Evolutionary conservation across 2,329 filamentous ascomycete species (phyloP).

Genomic region (Nannizziopsis arthrosporioides): DNA sequence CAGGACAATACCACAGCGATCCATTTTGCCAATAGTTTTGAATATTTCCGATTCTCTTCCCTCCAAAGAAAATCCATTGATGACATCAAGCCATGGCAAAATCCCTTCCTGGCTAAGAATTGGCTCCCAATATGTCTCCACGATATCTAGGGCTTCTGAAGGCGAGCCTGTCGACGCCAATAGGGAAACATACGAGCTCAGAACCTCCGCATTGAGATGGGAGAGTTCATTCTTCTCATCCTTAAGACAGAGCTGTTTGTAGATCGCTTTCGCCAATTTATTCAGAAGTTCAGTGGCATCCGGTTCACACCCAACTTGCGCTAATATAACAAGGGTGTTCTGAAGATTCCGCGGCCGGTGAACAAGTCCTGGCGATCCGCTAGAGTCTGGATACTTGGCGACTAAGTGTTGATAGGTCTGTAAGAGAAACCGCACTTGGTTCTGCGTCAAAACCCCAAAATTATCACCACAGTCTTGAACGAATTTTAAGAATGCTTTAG

Average conservation of each 20-base stretch:
- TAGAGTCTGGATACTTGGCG: slow-evolving; percentile 12
- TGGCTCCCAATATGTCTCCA: slow-evolving; percentile 33
- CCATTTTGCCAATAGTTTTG: slow-evolving; percentile 16
- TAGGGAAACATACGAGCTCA: slow-evolving; percentile 39
- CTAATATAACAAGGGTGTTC: slow-evolving; percentile 31
- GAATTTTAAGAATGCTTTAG: slow-evolving; percentile 53
- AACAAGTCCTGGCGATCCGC: slow-evolving; percentile 16
- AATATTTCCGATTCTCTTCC: slow-evolving; percentile 35
- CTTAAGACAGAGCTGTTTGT: slow-evolving; percentile 21
- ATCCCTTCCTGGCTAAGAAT: slow-evolving; percentile 19
- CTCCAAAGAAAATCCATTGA: slow-evolving; percentile 41
- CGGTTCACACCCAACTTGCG: slow-evolving; percentile 26
- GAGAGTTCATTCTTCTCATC: neutral
- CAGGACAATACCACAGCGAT: slow-evolving; percentile 23
- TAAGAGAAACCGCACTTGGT: slow-evolving; percentile 50
- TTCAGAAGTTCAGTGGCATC: slow-evolving; percentile 30
- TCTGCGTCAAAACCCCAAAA: slow-evolving; percentile 48
- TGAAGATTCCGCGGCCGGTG: slow-evolving; percentile 32
- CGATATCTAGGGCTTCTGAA: slow-evolving; percentile 40
- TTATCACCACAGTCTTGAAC: slow-evolving; percentile 45
- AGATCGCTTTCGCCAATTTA: slow-evolving; percentile 30
- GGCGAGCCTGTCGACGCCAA: slow-evolving; percentile 46
- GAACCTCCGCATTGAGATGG: slow-evolving; percentile 24
- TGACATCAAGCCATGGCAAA: slow-evolving; percentile 41
- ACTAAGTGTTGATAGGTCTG: slow-evolving; percentile 51